Conservation (phyloP, 2,329 filamentous ascomycete genomes). For the Xylaria digitata region DNA sequence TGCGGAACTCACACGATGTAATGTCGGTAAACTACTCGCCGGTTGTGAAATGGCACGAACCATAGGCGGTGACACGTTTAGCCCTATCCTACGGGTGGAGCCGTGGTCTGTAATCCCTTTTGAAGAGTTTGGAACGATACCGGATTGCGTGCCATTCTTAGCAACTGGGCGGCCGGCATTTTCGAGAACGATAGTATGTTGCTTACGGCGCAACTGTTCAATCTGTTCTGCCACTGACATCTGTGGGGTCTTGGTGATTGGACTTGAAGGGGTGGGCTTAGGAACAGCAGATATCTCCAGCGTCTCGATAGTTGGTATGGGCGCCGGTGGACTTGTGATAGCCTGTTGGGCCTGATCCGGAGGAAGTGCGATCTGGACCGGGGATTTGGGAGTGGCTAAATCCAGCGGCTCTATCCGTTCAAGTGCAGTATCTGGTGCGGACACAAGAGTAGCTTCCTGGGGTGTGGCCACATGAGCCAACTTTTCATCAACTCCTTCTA, state of each 20-base stretch:
- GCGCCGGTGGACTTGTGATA: conserved; percentile 37
- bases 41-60: conserved; percentile 66
- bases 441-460: conserved; percentile 50
- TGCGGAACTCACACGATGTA: conserved; percentile 60
- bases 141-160: conserved; percentile 40
- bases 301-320: conserved; percentile 42
- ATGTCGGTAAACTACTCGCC: conserved; percentile 51
- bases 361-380: conserved; percentile 36
- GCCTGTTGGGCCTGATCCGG: conserved; percentile 34
- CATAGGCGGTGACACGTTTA: conserved; percentile 63
- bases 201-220: conserved; percentile 61
- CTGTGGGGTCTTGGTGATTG: conserved; percentile 30
- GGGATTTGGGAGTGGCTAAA: conserved; percentile 57
- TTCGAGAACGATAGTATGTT: conserved; percentile 53
- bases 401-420: conserved; percentile 64
- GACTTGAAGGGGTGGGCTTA: conserved; percentile 35
- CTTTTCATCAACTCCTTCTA: conserved; percentile 37
- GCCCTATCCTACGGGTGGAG: conserved; percentile 58
- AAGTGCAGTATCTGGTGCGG: conserved; percentile 52
- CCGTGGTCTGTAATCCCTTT: conserved; percentile 51
- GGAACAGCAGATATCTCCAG: conserved; percentile 35
- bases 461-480: conserved; percentile 33
- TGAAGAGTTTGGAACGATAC: conserved; percentile 34
- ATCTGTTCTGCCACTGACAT: conserved; percentile 49
- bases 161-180: conserved; percentile 40